Conservation (phyloP, 2,329 filamentous ascomycete genomes). For the Xylariales sp. region DNA sequence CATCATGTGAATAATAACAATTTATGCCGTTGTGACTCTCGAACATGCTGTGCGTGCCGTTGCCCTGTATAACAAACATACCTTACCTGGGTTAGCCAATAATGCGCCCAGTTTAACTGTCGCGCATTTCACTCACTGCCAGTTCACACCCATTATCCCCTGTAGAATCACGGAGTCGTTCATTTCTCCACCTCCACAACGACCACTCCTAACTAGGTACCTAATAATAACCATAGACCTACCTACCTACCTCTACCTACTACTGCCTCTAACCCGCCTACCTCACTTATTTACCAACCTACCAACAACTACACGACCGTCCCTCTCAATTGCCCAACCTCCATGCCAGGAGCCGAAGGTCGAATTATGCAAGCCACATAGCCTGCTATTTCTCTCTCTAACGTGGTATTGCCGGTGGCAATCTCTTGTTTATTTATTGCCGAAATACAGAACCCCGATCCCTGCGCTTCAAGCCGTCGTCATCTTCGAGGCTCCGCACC, state of each 20-base stretch:
- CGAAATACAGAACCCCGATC: slow-evolving; percentile 29
- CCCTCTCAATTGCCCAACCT: slow-evolving; percentile 33
- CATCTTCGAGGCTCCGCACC: slow-evolving; percentile 42
- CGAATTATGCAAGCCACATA: slow-evolving; percentile 30
- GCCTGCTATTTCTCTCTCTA: slow-evolving; percentile 27
- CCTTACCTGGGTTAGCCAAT: too few relatives aligned
- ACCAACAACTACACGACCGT: slow-evolving; percentile 14
- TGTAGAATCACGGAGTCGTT: slow-evolving; percentile 36
- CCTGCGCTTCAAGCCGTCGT: slow-evolving; percentile 35
- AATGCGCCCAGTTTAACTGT: too few relatives aligned
- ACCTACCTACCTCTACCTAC: slow-evolving; percentile 15
- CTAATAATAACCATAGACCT: not conserved
- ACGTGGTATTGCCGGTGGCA: slow-evolving; percentile 17
- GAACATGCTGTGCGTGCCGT: too few relatives aligned
- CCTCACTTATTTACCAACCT: slow-evolving; percentile 2
- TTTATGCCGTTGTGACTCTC: too few relatives aligned
- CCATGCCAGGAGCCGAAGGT: slow-evolving; percentile 27
- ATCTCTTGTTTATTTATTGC: slow-evolving; percentile 24
- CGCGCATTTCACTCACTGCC: slow-evolving; percentile 11
- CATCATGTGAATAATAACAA: too few relatives aligned
- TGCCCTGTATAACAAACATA: too few relatives aligned
- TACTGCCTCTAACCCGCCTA: not conserved
- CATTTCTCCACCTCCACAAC: slow-evolving; percentile 48
- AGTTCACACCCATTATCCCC: not conserved
- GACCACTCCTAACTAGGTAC: slow-evolving; percentile 40